phyloP scores from a whole-genome alignment of 192 early-diverging fungal species.

The Linnemannia exigua region DNA sequence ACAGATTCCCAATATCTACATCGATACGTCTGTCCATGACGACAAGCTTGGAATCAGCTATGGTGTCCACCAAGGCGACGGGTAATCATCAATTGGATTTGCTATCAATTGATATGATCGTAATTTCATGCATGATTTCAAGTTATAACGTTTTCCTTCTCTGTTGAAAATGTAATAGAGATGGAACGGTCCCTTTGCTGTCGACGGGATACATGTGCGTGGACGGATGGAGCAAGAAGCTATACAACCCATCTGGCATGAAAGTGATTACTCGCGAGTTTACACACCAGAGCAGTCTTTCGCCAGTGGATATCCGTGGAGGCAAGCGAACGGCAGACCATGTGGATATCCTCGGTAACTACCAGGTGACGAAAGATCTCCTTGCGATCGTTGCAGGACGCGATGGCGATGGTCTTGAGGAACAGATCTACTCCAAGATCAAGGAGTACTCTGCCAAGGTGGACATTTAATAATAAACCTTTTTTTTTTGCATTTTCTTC shows the following conservation, averaged over 20 bases:
- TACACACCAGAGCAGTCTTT: constrained; percentile 66
- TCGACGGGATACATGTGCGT: constrained; percentile 92
- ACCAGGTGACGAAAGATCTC: constrained; percentile 69
- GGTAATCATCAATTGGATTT: constrained; percentile 58
- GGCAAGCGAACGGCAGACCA: constrained; percentile 86
- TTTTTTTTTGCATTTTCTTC: background rate
- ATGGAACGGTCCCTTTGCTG: constrained; percentile 90
- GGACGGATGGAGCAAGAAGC: constrained; percentile 82
- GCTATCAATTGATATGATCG: background rate
- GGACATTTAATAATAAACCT: constrained; percentile 19
- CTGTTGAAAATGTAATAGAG: constrained; percentile 60
- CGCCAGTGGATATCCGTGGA: constrained; percentile 77
- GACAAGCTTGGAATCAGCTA: constrained; percentile 73
- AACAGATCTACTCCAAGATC: constrained; percentile 59
- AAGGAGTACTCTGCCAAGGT: constrained; percentile 56
- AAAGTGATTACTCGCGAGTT: constrained; percentile 82
- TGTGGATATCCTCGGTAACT: constrained; percentile 90
- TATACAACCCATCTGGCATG: constrained; percentile 86
- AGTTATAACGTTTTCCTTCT: background rate
- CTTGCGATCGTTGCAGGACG: constrained; percentile 55
- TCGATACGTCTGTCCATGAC: constrained; percentile 68
- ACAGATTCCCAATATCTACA: constrained; percentile 53
- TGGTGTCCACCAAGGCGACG: constrained; percentile 77
- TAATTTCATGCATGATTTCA: background rate
- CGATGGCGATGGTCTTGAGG: constrained; percentile 42